Conservation (phyloP, 768 basidiomycete species). For the Galerina marginata region DNA sequence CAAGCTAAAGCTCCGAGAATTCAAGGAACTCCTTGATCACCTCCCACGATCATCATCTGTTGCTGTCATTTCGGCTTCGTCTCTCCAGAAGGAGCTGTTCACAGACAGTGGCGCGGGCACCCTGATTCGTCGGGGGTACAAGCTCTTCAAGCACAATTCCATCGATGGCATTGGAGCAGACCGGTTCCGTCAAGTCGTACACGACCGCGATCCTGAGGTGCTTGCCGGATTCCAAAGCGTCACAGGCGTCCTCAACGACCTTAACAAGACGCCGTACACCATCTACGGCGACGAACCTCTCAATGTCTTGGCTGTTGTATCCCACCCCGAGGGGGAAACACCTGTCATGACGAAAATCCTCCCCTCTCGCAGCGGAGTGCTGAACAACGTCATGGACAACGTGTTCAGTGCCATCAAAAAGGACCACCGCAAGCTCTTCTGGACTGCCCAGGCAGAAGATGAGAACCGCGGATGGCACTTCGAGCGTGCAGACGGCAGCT, state of each 20-base stretch:
- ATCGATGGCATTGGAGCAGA: slow-evolving; percentile 90
- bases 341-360: slow-evolving; percentile 95
- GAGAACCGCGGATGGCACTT: slow-evolving; percentile 99
- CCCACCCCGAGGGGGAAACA: slow-evolving; percentile 85
- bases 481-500: slow-evolving; percentile 96
- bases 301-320: slow-evolving; percentile 93
- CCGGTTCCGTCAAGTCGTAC: slow-evolving; percentile 91
- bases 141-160: slow-evolving; percentile 87
- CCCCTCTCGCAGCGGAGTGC: slow-evolving; percentile 82
- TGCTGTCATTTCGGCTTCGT: slow-evolving; percentile 92
- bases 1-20: slow-evolving; percentile 98
- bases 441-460: slow-evolving; percentile 96
- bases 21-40: slow-evolving; percentile 98
- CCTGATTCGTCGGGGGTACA: slow-evolving; percentile 97
- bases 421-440: slow-evolving; percentile 92
- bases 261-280: slow-evolving; percentile 86
- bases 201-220: slow-evolving; percentile 95
- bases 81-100: slow-evolving; percentile 97
- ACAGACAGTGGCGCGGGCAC: slow-evolving; percentile 98
- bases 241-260: slow-evolving; percentile 81
- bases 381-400: slow-evolving; percentile 96
- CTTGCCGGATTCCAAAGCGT: slow-evolving; percentile 83
- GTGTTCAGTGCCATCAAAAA: slow-evolving; percentile 97
- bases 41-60: slow-evolving; percentile 98
- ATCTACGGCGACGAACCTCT: slow-evolving; percentile 99